Evolutionary conservation across 441 rosid genomes (phyloP).

Genomic region (Euphorbia corollata): DNA sequence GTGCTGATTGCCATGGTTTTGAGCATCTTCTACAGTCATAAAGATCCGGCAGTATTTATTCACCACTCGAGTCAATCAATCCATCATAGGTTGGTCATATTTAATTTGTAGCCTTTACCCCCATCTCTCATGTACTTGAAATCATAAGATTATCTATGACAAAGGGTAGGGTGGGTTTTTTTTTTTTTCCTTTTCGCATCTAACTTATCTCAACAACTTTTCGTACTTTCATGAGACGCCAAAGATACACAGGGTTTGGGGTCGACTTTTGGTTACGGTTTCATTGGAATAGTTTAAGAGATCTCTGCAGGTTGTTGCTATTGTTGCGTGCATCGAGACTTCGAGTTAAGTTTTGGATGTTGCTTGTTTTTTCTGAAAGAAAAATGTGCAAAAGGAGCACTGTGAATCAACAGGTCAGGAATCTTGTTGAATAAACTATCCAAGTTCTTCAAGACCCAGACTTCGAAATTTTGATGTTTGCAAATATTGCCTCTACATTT

Average conservation of each 20-base stretch:
- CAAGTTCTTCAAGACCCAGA: background rate
- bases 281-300: conserved; percentile 12
- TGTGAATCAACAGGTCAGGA: background rate
- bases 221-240: conserved; percentile 13
- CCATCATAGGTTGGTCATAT: conserved; percentile 28
- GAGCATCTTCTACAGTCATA: conserved; percentile 54
- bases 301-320: background rate
- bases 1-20: conserved; percentile 69
- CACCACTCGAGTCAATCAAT: conserved; percentile 15
- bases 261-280: conserved; percentile 16
- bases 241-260: conserved; percentile 22
- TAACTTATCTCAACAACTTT: conserved; percentile 12
- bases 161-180: background rate
- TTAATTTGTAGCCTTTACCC: conserved; percentile 17
- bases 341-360: background rate
- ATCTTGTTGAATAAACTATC: background rate
- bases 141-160: conserved; percentile 16
- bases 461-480: background rate
- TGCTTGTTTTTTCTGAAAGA: background rate
- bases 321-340: background rate
- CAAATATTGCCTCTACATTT: background rate
- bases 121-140: conserved; percentile 20
- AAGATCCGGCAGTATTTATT: background rate
- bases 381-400: too few relatives aligned
- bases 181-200: conserved; percentile 14